Percentiles rank a stretch among this genome's conserved stretches.
Conservation (phyloP, 371 early-diverging fungal species). For the Lichtheimia corymbifera region DNA sequence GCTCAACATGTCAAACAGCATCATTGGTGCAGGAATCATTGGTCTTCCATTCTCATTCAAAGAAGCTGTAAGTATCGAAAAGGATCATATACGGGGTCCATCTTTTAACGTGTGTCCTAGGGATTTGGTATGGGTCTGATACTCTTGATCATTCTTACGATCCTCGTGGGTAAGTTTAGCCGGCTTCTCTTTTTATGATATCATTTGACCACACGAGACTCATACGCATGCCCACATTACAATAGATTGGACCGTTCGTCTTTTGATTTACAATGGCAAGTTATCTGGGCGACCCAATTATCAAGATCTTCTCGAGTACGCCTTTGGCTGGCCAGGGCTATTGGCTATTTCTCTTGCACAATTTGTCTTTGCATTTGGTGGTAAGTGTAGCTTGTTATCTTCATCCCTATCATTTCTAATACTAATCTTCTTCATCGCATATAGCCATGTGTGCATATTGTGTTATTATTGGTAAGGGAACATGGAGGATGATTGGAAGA, state of each 20-base stretch:
- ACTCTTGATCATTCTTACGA: constrained; percentile 62
- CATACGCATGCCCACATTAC: too few relatives aligned
- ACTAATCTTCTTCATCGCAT: background rate
- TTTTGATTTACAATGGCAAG: constrained; percentile 70
- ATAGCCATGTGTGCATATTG: constrained; percentile 78
- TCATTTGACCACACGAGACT: background rate
- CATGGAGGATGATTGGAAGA: background rate
- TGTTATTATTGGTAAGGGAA: constrained; percentile 68
- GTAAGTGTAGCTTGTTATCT: constrained; percentile 32
- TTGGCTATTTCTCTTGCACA: constrained; percentile 76
- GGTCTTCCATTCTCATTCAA: constrained; percentile 65
- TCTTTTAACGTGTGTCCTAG: constrained; percentile 2
- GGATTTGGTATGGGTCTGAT: constrained; percentile 69
- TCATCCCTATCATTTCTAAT: background rate
- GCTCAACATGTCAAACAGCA: constrained; percentile 78
- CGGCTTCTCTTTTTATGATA: background rate
- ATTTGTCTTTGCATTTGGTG: constrained; percentile 84
- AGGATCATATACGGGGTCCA: background rate
- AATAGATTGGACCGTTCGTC: constrained; percentile 76
- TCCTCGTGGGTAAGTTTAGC: constrained; percentile 54
- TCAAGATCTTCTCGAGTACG: constrained; percentile 73
- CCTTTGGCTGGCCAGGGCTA: constrained; percentile 74
- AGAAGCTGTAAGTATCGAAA: constrained; percentile 49
- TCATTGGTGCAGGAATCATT: constrained; percentile 76
- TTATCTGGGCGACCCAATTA: constrained; percentile 73